These are phyloP conservation scores for Irpex sp. DNA, from an alignment of 1,284 basidiomycete species.

Conservation along the genomic window DNA sequence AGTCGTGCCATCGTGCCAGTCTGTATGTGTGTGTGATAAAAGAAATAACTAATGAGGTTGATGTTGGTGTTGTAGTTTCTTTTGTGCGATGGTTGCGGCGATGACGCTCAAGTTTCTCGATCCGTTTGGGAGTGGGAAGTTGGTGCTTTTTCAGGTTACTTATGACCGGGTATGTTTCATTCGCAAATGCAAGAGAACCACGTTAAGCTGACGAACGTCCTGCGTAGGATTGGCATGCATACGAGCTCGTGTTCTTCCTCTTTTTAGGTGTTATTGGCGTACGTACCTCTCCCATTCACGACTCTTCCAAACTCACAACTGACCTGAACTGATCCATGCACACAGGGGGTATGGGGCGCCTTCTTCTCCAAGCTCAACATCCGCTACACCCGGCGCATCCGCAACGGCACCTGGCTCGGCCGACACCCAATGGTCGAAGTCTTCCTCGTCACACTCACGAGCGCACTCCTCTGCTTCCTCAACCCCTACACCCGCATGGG, in stretches of 20 bases:
- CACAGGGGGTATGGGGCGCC: slow-evolving; percentile 88
- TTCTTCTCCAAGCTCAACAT: slow-evolving; percentile 92
- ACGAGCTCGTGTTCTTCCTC: slow-evolving; percentile 82
- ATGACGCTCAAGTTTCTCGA: slow-evolving; percentile 87
- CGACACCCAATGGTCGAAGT: slow-evolving; percentile 85
- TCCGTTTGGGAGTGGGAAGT: slow-evolving; percentile 85
- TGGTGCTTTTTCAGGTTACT: slow-evolving; percentile 87
- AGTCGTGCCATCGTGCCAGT: too few species aligned
- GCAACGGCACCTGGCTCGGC: slow-evolving; percentile 79
- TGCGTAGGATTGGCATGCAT: slow-evolving; percentile 91
- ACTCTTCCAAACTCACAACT: slow-evolving; percentile 10
- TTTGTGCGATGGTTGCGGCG: slow-evolving; percentile 93
- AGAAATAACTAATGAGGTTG: too few species aligned
- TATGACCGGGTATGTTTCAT: slow-evolving; percentile 66
- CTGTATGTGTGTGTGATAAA: too few species aligned
- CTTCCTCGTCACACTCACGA: slow-evolving; percentile 74
- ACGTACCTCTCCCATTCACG: slow-evolving; percentile 20
- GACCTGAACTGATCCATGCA: background rate
- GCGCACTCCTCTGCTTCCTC: slow-evolving; percentile 77
- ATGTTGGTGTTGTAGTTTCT: slow-evolving; percentile 55
- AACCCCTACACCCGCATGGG: slow-evolving; percentile 94
- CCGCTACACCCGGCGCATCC: slow-evolving; percentile 81
- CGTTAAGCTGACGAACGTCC: too few species aligned
- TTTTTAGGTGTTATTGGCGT: slow-evolving; percentile 86
- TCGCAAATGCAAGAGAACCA: too few species aligned